Conservation (phyloP, 2,329 filamentous ascomycete genomes). For the Aspergillus thermomutatus region DNA sequence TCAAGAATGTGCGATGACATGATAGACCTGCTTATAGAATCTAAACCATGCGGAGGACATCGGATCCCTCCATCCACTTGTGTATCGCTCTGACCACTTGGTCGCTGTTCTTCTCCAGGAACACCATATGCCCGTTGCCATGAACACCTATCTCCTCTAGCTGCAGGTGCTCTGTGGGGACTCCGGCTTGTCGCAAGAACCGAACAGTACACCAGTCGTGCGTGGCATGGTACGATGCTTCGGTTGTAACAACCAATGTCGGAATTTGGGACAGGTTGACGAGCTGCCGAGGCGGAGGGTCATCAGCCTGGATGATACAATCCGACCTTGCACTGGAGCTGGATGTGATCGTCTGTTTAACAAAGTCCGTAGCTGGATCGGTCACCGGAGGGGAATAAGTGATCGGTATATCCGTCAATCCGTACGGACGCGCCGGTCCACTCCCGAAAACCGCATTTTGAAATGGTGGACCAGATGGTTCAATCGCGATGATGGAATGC, state of each 20-base stretch:
- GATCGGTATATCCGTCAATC: conserved; percentile 19
- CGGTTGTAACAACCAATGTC: conserved; percentile 49
- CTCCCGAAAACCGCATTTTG: conserved; percentile 11
- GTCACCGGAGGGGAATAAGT: conserved; percentile 11
- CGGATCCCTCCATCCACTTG: conserved; percentile 2
- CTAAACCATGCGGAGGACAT: background rate
- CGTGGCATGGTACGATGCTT: conserved; percentile 52
- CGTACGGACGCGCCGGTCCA: conserved; percentile 11
- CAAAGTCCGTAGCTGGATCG: conserved; percentile 10
- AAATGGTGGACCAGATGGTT: conserved; percentile 51
- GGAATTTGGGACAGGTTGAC: conserved; percentile 48
- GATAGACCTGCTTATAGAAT: background rate
- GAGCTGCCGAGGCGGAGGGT: conserved; percentile 42
- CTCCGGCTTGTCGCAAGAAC: conserved; percentile 54
- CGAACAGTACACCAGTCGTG: conserved; percentile 56
- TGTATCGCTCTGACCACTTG: conserved; percentile 11
- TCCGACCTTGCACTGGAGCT: conserved; percentile 13
- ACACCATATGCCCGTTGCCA: conserved; percentile 54
- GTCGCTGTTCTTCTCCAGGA: conserved; percentile 27
- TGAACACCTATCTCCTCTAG: conserved; percentile 44
- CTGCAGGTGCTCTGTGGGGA: conserved; percentile 42
- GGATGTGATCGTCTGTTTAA: conserved; percentile 10
- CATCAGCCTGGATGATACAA: conserved; percentile 39
- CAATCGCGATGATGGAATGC: conserved; percentile 49
- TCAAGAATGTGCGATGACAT: background rate